A percentile compares a stretch with the other conserved stretches of the same genome.
phyloP scores from a whole-genome alignment of 192 early-diverging fungal species.

The Dissophora ornata region DNA sequence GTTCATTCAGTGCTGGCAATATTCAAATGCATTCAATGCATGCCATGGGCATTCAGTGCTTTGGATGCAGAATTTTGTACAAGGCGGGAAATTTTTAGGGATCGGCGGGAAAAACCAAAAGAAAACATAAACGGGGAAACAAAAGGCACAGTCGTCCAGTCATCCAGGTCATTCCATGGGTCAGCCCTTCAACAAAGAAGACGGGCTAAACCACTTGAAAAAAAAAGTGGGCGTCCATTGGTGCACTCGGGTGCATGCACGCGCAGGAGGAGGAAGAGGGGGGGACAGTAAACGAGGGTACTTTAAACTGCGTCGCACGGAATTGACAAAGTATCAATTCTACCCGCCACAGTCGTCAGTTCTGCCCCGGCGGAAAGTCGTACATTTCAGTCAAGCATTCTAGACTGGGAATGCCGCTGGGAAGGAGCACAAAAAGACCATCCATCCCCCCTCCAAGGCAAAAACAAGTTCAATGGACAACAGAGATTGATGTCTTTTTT shows the following conservation, averaged over 20 bases:
- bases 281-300: constrained; percentile 22
- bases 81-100: constrained; percentile 37
- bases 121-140: not conserved
- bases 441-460: too few species aligned
- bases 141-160: constrained; percentile 1
- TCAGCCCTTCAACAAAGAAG: too few species aligned
- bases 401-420: not conserved
- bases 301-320: constrained; percentile 16
- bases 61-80: too few species aligned
- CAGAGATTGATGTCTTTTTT: too few species aligned
- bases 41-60: too few species aligned
- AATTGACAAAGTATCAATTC: not conserved
- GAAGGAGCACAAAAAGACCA: too few species aligned
- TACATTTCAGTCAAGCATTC: constrained; percentile 8
- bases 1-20: too few species aligned
- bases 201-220: too few species aligned
- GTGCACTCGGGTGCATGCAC: not conserved
- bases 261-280: not conserved
- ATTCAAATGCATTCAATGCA: too few species aligned
- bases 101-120: constrained; percentile 46
- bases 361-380: constrained; percentile 2
- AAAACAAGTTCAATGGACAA: too few species aligned
- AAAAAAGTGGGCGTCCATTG: too few species aligned
- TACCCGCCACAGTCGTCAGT: constrained; percentile 3
- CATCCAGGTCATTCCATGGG: not conserved